Conservation (phyloP, 768 basidiomycete genomes). For the Mycena crocata region DNA sequence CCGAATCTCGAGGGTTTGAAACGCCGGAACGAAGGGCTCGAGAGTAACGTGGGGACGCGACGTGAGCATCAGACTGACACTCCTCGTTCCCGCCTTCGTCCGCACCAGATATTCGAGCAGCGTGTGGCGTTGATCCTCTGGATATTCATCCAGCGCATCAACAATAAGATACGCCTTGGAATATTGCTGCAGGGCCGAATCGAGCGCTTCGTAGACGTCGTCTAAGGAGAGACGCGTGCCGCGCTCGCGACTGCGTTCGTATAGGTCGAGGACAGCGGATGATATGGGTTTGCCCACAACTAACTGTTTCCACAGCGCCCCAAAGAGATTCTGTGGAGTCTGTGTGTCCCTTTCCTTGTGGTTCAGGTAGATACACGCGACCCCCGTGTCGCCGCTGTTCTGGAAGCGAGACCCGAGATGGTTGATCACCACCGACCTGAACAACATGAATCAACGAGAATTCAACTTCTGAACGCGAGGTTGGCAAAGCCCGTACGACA, state of each 20-base stretch:
- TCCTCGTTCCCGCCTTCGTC: not conserved
- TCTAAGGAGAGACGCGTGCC: not conserved
- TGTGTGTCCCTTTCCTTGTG: constrained; percentile 12
- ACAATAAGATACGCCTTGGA: constrained; percentile 8
- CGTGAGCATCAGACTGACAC: constrained; percentile 11
- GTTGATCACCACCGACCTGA: constrained; percentile 14
- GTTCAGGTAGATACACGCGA: constrained; percentile 14
- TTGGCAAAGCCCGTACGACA: too few species aligned
- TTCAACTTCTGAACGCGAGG: too few species aligned
- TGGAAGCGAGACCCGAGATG: not conserved
- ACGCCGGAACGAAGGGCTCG: not conserved
- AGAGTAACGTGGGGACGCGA: constrained; percentile 12
- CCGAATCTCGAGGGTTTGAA: not conserved
- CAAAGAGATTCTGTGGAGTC: not conserved
- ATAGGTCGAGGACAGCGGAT: not conserved
- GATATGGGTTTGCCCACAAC: constrained; percentile 1
- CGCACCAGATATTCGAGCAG: not conserved
- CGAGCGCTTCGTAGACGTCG: not conserved
- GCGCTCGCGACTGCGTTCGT: not conserved
- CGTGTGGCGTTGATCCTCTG: not conserved
- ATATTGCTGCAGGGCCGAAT: not conserved
- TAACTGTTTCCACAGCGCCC: constrained; percentile 1
- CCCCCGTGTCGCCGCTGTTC: not conserved
- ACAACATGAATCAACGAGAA: too few species aligned
- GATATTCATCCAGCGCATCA: constrained; percentile 22